A percentile compares a stretch with the other conserved stretches of the same genome.
These are phyloP conservation scores for Elymus sibiricus DNA, from an alignment of 176 grass and related monocot species.

Conservation along the genomic window DNA sequence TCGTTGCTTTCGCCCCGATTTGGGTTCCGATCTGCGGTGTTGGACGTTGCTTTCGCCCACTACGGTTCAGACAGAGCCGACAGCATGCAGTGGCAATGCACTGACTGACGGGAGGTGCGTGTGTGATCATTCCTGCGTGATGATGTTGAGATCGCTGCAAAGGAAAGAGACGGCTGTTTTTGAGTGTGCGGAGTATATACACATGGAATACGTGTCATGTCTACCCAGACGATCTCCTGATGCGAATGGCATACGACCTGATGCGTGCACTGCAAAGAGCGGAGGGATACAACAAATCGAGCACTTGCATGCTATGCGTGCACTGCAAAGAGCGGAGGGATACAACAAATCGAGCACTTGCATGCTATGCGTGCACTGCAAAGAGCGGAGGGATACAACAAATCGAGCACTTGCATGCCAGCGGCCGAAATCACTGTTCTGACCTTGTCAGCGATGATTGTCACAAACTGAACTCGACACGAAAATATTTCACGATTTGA, in stretches of 20 bases:
- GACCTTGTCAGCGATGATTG: no score
- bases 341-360: neutral
- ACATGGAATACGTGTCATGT: no score
- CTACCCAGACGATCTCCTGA: no score
- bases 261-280: neutral
- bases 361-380: neutral
- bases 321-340: neutral
- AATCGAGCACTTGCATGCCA: neutral
- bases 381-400: neutral
- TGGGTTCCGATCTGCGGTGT: neutral
- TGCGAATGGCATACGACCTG: neutral
- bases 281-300: neutral
- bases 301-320: neutral
- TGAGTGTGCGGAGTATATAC: neutral
- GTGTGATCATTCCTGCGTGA: neutral
- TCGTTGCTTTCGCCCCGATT: neutral
- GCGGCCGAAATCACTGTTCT: no score
- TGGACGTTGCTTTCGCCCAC: conserved; percentile 32
- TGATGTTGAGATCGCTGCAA: neutral
- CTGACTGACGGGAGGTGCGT: neutral
- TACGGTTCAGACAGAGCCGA: neutral
- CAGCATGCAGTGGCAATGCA: neutral
- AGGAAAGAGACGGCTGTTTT: neutral
- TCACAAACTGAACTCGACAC: no score
- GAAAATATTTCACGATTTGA: no score